Evolutionary conservation across 2,329 filamentous ascomycete genomes (phyloP), one percentile per base, ranked within the genome.

Genomic region (Lasiodiplodia gonubiensis): DNA sequence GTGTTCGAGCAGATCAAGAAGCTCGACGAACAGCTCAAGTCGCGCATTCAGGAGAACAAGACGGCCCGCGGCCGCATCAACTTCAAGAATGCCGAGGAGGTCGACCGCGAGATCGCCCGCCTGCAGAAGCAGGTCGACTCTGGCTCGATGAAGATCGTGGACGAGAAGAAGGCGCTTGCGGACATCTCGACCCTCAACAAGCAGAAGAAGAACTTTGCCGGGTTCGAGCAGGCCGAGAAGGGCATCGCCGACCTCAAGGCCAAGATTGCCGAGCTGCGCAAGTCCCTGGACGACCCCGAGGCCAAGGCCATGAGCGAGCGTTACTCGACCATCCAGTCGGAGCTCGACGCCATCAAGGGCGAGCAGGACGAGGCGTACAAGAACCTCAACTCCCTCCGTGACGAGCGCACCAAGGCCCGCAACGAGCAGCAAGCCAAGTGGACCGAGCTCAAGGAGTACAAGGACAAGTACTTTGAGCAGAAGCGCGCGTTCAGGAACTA

Each of bases 341-440:
- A 99, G 84, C 86, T 98, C 64, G 93, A 98, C 78, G 80, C 84
- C 69, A 92, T 99, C 83, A 97, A 96, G 85, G 91, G 90, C 57
- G 92, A 97, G 83, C 92, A 97, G 81, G 93, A 98, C 75, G 89
- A 90, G 72, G 92, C 90, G 42, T 97, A 91, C 87, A 96, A 97
- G 87, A 92, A 89, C 83, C 84, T 97, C 69, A 94, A 93, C 73
- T 80, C 86, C 67, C 89, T 98, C 70, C 90, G 92, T 67, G 94
- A 97, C 74, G 92, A 97, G 83, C 90, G 92, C 70, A 90, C 89
- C 78, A 92, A 90, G 83, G 87, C 95, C 64, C 91, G 96, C 75
- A 88, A 87, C 68, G 90, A 95, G 78, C 93, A 97, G 82, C 91
- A 97, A 80, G 89, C 91, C 77, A 97, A 94, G 80, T 97, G 89